Evolutionary conservation across 768 basidiomycete species (phyloP), one percentile per base, ranked within the genome.

Genomic region (Gloeophyllum trabeum): DNA sequence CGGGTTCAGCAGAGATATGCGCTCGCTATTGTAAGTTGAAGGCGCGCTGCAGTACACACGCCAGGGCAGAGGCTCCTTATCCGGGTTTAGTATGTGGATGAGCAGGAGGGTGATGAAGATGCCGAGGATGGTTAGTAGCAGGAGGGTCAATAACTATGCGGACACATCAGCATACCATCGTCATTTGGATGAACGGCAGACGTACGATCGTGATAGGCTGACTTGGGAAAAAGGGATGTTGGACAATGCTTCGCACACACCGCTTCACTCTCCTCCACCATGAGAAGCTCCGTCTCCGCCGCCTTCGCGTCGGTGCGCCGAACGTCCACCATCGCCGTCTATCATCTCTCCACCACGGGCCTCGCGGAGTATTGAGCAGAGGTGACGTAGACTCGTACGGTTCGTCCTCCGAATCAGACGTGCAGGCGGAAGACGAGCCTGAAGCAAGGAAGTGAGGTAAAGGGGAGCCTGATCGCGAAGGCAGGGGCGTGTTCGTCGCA

Each of bases 51-150:
- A 98, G 58, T 94, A 96, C 18, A 82, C 79, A 51, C 91, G 78
- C 92, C 92, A 98, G 36, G 92, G 92, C 5, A 96, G 66, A 18
- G 91, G 84, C 41, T 85, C 81, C 60, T 96, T 97, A 71, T 98
- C 94, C 44, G 92, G 93, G 58, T 96, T 93, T 55, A 97, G 73
- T 47, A 93, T 73, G 61, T 96, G 85, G 55, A 91, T 91, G 61
- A 97, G 71, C 43, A 88, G 67, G 46, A 92, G 75, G 23, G 92
- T 93, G 52, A 93, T 69, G 46, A 79, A 78, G 46, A 88, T 78
- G 41, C 85, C 85, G 57, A 96, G 81, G 48, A 79, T 66, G 41
- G 81, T 80, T 53, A 94, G 73, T 42, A 91, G 65, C 46, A 92
- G 69, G 51, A 88, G 67, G 22, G 81, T 69, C 44, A 86, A 68